phyloP scores from a whole-genome alignment of 495 filamentous ascomycete species.

The Aspergillus ostianus region DNA sequence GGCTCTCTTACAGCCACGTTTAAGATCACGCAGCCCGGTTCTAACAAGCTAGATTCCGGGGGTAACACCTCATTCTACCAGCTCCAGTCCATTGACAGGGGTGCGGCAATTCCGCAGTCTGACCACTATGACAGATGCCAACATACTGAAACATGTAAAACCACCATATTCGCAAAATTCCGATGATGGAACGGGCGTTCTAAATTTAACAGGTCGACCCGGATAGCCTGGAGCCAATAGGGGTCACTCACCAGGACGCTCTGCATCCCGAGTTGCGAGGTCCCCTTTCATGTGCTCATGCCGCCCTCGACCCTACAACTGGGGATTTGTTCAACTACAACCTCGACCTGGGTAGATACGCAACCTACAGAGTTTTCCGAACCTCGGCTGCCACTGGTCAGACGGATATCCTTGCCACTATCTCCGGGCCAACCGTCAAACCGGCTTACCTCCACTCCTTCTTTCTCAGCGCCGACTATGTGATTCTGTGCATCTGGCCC shows the following conservation, averaged over 20 bases:
- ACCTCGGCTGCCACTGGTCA: constrained; percentile 12
- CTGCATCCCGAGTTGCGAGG: constrained; percentile 17
- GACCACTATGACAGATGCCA: constrained; percentile 12
- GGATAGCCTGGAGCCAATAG: constrained; percentile 16
- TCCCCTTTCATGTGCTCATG: constrained; percentile 16
- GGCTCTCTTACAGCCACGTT: not conserved
- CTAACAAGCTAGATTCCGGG: too few species aligned
- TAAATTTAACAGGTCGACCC: constrained; percentile 10
- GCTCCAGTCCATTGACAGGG: too few species aligned
- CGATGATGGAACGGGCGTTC: too few species aligned
- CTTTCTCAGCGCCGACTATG: constrained; percentile 14
- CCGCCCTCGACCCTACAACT: constrained; percentile 10
- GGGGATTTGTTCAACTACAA: constrained; percentile 19
- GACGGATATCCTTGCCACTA: constrained; percentile 15
- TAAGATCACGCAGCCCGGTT: too few species aligned
- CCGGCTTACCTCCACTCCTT: constrained; percentile 18
- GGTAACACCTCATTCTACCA: too few species aligned
- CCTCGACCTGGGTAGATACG: constrained; percentile 10
- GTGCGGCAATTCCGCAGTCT: not conserved
- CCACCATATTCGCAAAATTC: too few species aligned
- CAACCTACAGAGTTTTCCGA: constrained; percentile 16
- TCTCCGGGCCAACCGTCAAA: constrained; percentile 7
- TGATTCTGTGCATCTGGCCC: constrained; percentile 18
- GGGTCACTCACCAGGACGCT: constrained; percentile 7
- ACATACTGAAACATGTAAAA: constrained; percentile 6